Evolutionary conservation across 2,329 filamentous ascomycete species (phyloP), one percentile per base, ranked within the genome.

Genomic region (Coniochaeta ligniaria): DNA sequence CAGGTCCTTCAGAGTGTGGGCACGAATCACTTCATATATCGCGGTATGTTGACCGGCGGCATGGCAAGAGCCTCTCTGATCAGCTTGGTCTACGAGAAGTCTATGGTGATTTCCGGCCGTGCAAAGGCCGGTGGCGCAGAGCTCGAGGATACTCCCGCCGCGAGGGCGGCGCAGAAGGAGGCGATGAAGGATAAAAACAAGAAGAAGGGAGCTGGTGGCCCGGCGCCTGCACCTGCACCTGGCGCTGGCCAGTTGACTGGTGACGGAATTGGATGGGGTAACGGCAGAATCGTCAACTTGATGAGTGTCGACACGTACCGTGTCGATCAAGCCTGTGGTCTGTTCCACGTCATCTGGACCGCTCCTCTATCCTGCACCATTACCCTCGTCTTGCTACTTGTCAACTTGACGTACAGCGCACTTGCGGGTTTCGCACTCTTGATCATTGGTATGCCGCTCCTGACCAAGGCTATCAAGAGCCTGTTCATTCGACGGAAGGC

Each of bases 281-380:
- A 97, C 68, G 95, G 95, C 24, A 86, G 92, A 64, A 91, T 98
- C 59, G 86, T 95, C 70, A 96, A 96, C 66, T 72, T 98, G 66
- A 97, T 98, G 93, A 94, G 91, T 63, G 92, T 95, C 52, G 94
- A 98, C 71, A 96, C 93, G 0, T 96, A 96, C 73, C 91, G 94
- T 66, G 81, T 99, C 62, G 93, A 98, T 68, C 89, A 92, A 70
- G 92, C 92, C 1, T 91, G 85, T 43, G 92, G 91, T 47, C 83
- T 97, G 73, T 94, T 97, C 74, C 95, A 99, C 72, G 84, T 97
- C 77, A 79, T 90, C 24, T 99, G 95, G 95, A 91, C 91, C 1
- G 85, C 91, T 0, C 93, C 94, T 0, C 78, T 97, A 43, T 81
- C 88, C 26, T 88, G 92, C 61, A 71, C 95, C 57, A 79, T 97